phyloP scores from a whole-genome alignment of 257 asterid species.

The Ilex aquifolium region DNA sequence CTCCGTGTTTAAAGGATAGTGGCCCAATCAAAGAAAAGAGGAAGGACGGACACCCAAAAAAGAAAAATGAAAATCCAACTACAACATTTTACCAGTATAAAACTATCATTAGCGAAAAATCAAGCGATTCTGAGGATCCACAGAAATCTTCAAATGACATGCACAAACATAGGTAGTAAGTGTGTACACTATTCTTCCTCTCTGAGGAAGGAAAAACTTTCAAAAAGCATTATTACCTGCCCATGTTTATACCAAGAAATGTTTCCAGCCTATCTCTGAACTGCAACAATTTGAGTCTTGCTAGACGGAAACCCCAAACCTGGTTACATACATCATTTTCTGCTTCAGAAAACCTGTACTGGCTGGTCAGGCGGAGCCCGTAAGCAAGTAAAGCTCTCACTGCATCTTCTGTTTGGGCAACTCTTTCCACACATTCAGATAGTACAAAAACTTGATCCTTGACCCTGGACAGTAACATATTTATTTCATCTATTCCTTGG shows the following conservation, averaged over 20 bases:
- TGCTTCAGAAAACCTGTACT: conserved; percentile 48
- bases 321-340: conserved; percentile 44
- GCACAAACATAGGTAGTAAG: no score
- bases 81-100: no score
- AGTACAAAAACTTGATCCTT: conserved; percentile 66
- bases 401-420: conserved; percentile 81
- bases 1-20: no score
- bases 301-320: conserved; percentile 72
- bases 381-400: conserved; percentile 57
- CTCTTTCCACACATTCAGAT: conserved; percentile 69
- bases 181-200: no score
- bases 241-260: conserved; percentile 92
- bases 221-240: conserved; percentile 58
- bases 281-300: conserved; percentile 73
- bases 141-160: no score
- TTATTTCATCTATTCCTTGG: conserved; percentile 72
- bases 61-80: no score
- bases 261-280: conserved; percentile 89
- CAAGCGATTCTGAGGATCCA: no score
- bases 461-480: conserved; percentile 50
- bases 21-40: no score
- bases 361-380: conserved; percentile 73
- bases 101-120: no score
- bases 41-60: no score
- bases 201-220: neutral